A percentile compares a stretch with the other conserved stretches of the same genome.
These are phyloP conservation scores for Apiotrichum sp. DNA, from an alignment of 1,284 basidiomycete genomes.

Conservation along the genomic window DNA sequence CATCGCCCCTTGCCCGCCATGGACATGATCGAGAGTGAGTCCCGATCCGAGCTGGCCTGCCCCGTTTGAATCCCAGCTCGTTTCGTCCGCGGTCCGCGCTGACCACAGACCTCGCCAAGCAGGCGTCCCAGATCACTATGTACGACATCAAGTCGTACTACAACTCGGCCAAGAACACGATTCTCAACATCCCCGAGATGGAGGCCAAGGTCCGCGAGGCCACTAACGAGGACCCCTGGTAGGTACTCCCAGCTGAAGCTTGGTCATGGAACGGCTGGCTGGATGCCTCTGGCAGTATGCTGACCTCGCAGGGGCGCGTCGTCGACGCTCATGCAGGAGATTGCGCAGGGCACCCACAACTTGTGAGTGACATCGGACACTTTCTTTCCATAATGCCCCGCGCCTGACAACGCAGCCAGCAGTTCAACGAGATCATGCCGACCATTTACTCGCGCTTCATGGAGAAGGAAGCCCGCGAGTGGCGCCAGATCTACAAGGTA, in stretches of 20 bases:
- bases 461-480: slow-evolving; percentile 97
- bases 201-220: slow-evolving; percentile 96
- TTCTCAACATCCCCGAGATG: slow-evolving; percentile 82
- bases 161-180: slow-evolving; percentile 66
- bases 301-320: slow-evolving; percentile 74
- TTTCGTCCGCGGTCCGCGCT: neutral
- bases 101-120: slow-evolving; percentile 41
- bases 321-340: slow-evolving; percentile 97
- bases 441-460: slow-evolving; percentile 90
- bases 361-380: slow-evolving; percentile 19
- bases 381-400: too few relatives aligned
- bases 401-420: slow-evolving; percentile 57
- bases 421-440: slow-evolving; percentile 99
- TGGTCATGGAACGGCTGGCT: too few relatives aligned
- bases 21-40: slow-evolving; percentile 15
- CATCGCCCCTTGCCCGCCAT: slow-evolving; percentile 5
- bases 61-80: neutral
- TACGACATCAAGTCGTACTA: slow-evolving; percentile 94
- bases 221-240: slow-evolving; percentile 98
- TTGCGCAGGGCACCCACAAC: slow-evolving; percentile 55
- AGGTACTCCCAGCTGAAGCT: too few relatives aligned
- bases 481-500: slow-evolving; percentile 99
- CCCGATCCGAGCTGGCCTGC: neutral
- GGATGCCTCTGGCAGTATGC: too few relatives aligned
- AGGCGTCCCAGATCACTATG: slow-evolving; percentile 51